Percentiles rank a stretch among this genome's conserved stretches.
Evolutionary conservation across 2,329 filamentous ascomycete species (phyloP).

Genomic region (Colletotrichum truncatum): DNA sequence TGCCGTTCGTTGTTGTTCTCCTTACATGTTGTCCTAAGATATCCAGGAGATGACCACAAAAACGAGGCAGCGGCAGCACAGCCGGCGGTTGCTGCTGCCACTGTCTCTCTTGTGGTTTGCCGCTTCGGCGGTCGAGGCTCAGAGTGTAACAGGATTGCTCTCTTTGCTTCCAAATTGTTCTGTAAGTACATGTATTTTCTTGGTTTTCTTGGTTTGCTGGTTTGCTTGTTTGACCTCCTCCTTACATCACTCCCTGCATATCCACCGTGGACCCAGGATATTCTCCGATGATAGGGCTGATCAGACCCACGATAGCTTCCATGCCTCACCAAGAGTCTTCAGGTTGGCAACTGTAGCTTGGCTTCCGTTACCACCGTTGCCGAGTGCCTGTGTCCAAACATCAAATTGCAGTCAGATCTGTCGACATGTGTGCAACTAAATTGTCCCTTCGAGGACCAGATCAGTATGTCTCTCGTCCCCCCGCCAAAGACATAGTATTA

Average conservation of each 20-base stretch:
- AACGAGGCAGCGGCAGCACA: conserved; percentile 1
- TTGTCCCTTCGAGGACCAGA: conserved; percentile 32
- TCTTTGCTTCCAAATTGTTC: conserved; percentile 11
- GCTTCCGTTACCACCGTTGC: conserved; percentile 19
- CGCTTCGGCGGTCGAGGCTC: conserved; percentile 2
- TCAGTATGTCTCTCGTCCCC: neutral
- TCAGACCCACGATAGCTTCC: conserved; percentile 16
- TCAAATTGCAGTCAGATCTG: conserved; percentile 22
- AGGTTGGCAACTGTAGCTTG: conserved; percentile 27
- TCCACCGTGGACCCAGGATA: neutral
- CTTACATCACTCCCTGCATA: neutral
- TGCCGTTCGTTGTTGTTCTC: neutral
- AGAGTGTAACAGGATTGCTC: conserved; percentile 2
- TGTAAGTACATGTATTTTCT: conserved; percentile 7
- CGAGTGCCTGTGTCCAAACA: conserved; percentile 31
- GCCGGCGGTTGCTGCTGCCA: conserved; percentile 7
- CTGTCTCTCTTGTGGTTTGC: neutral
- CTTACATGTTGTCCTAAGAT: conserved; percentile 8
- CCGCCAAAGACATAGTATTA: neutral
- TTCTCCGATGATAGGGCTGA: conserved; percentile 19
- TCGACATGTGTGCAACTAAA: conserved; percentile 32
- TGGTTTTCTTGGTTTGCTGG: neutral
- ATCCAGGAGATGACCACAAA: conserved; percentile 20
- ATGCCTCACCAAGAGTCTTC: conserved; percentile 15
- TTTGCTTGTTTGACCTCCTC: neutral